Evolutionary conservation across 176 grass and related monocot genomes (phyloP).

Genomic region (Juncus inflexus): DNA sequence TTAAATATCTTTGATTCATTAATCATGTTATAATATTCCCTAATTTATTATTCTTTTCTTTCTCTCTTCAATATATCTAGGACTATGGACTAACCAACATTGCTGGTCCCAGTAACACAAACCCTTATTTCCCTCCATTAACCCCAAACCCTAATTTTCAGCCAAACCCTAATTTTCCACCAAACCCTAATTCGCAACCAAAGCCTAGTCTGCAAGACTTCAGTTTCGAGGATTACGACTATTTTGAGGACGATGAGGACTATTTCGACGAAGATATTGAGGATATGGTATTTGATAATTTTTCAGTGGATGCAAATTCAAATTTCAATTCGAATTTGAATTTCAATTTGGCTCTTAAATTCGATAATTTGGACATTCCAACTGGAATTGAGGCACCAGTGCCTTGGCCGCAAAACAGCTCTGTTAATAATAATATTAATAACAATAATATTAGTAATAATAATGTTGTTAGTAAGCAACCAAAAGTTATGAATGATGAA

Average conservation of each 20-base stretch:
- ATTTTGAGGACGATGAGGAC: conserved; percentile 34
- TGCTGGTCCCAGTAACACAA: conserved; percentile 13
- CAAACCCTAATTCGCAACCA: too few relatives aligned
- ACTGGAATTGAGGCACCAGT: conserved; percentile 28
- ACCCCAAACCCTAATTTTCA: too few relatives aligned
- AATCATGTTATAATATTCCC: background rate
- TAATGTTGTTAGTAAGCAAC: conserved; percentile 20
- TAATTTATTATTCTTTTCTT: too few relatives aligned
- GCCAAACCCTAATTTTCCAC: too few relatives aligned
- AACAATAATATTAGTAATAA: background rate
- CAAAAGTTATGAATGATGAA: conserved; percentile 32
- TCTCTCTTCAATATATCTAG: conserved; percentile 10
- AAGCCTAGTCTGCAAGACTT: conserved; percentile 18
- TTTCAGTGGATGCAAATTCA: conserved; percentile 16
- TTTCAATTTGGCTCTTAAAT: conserved; percentile 45
- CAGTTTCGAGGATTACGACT: conserved; percentile 18
- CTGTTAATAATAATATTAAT: conserved; percentile 4
- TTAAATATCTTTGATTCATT: too few relatives aligned
- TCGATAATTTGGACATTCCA: conserved; percentile 43
- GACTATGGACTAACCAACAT: conserved; percentile 5
- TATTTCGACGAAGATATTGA: conserved; percentile 58
- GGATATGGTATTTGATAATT: conserved; percentile 23
- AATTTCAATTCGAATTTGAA: conserved; percentile 27
- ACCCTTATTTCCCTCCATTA: too few relatives aligned
- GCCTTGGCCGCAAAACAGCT: conserved; percentile 33